These are phyloP conservation scores for Microdochium paspali DNA, from an alignment of 2,329 filamentous ascomycete species.

Conservation along the genomic window DNA sequence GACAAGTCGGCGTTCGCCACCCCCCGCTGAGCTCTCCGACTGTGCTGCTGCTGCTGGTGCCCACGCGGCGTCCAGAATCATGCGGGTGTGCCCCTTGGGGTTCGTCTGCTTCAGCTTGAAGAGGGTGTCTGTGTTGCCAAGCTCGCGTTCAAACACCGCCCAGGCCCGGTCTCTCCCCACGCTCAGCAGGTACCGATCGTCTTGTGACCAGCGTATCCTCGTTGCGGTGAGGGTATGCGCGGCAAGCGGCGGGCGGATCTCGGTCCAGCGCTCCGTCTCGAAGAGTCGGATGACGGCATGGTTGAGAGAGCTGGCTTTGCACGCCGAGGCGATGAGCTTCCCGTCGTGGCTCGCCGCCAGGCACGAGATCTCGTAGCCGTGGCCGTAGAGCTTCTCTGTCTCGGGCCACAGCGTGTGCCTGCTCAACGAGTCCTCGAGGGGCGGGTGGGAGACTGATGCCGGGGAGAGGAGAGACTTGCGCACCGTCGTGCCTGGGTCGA, in stretches of 20 bases:
- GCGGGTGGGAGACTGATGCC: conserved; percentile 54
- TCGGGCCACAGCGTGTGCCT: conserved; percentile 94
- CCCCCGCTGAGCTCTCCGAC: background rate
- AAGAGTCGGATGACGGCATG: conserved; percentile 92
- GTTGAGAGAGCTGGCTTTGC: conserved; percentile 83
- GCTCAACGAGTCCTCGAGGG: conserved; percentile 81
- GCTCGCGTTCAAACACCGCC: conserved; percentile 61
- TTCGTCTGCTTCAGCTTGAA: conserved; percentile 58
- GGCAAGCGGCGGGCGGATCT: conserved; percentile 73
- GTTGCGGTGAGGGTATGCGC: conserved; percentile 84
- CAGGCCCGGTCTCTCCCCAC: conserved; percentile 90
- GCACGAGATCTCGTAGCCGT: conserved; percentile 93
- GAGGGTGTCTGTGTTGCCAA: conserved; percentile 9
- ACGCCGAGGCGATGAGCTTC: conserved; percentile 76
- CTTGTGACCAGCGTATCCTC: conserved; percentile 66
- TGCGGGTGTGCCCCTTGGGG: conserved; percentile 78
- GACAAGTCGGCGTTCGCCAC: conserved; percentile 18
- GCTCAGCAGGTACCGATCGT: conserved; percentile 69
- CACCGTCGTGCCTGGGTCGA: conserved; percentile 45
- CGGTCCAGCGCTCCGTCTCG: conserved; percentile 78
- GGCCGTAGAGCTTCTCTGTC: conserved; percentile 91
- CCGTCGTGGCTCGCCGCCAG: conserved; percentile 71
- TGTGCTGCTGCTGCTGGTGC: conserved; percentile 41
- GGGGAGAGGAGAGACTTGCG: conserved; percentile 45
- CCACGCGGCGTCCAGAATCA: conserved; percentile 89